Percentiles rank a stretch among this genome's conserved stretches.
phyloP scores from a whole-genome alignment of 768 basidiomycete species.

The Leccinum aurantiacum region DNA sequence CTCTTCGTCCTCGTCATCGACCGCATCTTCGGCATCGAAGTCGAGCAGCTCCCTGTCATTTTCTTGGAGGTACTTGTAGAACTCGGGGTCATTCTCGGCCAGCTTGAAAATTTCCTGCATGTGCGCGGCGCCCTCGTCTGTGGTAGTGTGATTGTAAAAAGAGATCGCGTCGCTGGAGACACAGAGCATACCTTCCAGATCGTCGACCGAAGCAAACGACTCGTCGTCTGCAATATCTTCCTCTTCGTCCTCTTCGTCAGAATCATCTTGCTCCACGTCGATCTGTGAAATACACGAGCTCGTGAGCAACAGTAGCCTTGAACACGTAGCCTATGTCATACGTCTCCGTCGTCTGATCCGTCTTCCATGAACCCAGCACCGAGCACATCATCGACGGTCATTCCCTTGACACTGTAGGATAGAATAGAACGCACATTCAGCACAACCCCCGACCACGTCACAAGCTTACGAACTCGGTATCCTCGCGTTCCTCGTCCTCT shows the following conservation, averaged over 20 bases:
- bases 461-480: constrained; percentile 13
- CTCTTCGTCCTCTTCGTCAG: constrained; percentile 40
- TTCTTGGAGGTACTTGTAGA: constrained; percentile 96
- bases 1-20: constrained; percentile 49
- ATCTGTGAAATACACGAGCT: constrained; percentile 19
- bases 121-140: constrained; percentile 75
- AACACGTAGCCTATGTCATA: constrained; percentile 18
- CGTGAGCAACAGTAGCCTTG: constrained; percentile 2
- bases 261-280: constrained; percentile 25
- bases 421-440: not conserved
- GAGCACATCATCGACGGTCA: constrained; percentile 78
- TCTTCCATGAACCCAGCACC: constrained; percentile 71
- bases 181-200: constrained; percentile 56
- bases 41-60: constrained; percentile 91
- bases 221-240: constrained; percentile 52
- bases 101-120: constrained; percentile 81
- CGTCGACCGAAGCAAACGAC: constrained; percentile 78
- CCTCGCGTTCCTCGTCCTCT: constrained; percentile 1
- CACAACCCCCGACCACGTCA: not conserved
- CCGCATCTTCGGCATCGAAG: constrained; percentile 56
- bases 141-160: constrained; percentile 1
- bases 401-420: constrained; percentile 33
- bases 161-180: not conserved
- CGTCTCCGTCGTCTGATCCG: constrained; percentile 48
- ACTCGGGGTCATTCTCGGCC: constrained; percentile 97